These are phyloP conservation scores for Annulohypoxylon stygium DNA, from an alignment of 495 filamentous ascomycete genomes.

Conservation along the genomic window DNA sequence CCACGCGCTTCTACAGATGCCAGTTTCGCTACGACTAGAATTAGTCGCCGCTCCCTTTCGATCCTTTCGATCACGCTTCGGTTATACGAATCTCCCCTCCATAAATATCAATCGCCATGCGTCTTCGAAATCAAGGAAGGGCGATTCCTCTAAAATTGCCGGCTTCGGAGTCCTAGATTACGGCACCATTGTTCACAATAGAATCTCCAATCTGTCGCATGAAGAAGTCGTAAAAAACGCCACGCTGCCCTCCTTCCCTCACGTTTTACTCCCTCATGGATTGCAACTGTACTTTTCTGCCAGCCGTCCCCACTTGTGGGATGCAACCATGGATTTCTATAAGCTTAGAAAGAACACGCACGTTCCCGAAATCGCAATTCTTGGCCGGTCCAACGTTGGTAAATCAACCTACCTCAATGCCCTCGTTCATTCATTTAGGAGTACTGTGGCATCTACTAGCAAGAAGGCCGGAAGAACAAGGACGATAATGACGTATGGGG, in stretches of 20 bases:
- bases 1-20: slow-evolving; percentile 44
- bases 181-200: slow-evolving; percentile 3
- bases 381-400: slow-evolving; percentile 90
- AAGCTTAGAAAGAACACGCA: slow-evolving; percentile 67
- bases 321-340: slow-evolving; percentile 78
- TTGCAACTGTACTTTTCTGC: slow-evolving; percentile 75
- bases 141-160: slow-evolving; percentile 34
- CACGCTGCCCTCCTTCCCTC: slow-evolving; percentile 29
- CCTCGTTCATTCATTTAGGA: slow-evolving; percentile 67
- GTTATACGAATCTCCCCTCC: slow-evolving; percentile 3
- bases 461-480: slow-evolving; percentile 81
- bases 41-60: slow-evolving; percentile 35
- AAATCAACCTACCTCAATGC: slow-evolving; percentile 92
- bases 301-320: slow-evolving; percentile 74
- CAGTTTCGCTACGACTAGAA: slow-evolving; percentile 41
- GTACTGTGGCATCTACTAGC: slow-evolving; percentile 71
- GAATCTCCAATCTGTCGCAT: slow-evolving; percentile 25
- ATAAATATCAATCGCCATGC: slow-evolving; percentile 16
- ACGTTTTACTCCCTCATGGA: slow-evolving; percentile 36
- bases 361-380: slow-evolving; percentile 70
- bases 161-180: slow-evolving; percentile 44
- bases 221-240: slow-evolving; percentile 39
- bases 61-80: slow-evolving; percentile 30
- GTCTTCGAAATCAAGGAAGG: slow-evolving; percentile 6
- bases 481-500: slow-evolving; percentile 87